A percentile compares a stretch with the other conserved stretches of the same genome.
Conservation (phyloP, 148 eudicot species). For the Amaranthus palmeri region DNA sequence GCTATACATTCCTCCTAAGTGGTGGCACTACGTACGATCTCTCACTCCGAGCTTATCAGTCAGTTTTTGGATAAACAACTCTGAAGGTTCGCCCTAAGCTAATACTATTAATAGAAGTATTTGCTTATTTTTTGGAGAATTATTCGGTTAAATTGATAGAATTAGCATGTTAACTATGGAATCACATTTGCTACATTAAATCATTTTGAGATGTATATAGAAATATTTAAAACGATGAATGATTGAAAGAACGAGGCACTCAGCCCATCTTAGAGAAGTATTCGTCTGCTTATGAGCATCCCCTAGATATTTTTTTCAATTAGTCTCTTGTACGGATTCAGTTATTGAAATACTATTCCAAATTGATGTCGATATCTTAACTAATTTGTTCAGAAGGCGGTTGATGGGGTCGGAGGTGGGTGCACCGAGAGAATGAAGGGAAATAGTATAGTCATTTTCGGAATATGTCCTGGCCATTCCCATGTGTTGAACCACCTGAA, state of each 20-base stretch:
- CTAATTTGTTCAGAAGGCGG: not conserved
- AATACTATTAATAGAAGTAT: not conserved
- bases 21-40: conserved; percentile 99
- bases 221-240: conserved; percentile 13
- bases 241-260: conserved; percentile 12
- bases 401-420: not conserved
- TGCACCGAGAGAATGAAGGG: not conserved
- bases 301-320: conserved; percentile 1
- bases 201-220: conserved; percentile 20
- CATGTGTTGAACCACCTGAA: not conserved
- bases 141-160: not conserved
- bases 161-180: conserved; percentile 11
- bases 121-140: not conserved
- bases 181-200: not conserved
- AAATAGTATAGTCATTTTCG: not conserved
- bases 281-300: conserved; percentile 14
- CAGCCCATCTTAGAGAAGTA: not conserved
- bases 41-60: conserved; percentile 84
- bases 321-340: not conserved
- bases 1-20: conserved; percentile 97
- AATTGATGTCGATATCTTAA: not conserved
- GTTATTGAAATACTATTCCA: not conserved
- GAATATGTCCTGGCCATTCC: not conserved
- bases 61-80: conserved; percentile 92
- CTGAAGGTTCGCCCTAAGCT: conserved; percentile 38